Conservation (phyloP, 2,329 filamentous ascomycete genomes). For the Furcasterigmium sp. region DNA sequence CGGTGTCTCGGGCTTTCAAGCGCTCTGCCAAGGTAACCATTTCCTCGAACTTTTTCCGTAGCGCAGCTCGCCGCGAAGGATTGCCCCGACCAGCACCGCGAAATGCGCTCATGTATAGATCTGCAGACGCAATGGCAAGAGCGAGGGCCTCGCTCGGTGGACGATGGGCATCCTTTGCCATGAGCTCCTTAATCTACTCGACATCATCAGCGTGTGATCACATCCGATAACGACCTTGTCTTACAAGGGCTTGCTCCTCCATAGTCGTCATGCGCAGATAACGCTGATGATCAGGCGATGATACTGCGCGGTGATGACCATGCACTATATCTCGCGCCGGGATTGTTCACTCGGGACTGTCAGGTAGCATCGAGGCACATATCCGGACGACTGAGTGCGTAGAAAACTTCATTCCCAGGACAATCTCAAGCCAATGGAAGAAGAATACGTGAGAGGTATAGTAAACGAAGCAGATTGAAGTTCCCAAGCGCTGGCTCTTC, state of each 20-base stretch:
- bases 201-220: background rate
- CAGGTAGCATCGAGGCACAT: no score
- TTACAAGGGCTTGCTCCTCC: background rate
- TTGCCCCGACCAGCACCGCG: constrained; percentile 22
- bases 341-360: no score
- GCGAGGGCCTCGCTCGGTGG: constrained; percentile 54
- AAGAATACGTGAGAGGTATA: no score
- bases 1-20: constrained; percentile 52
- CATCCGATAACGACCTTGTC: background rate
- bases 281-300: no score
- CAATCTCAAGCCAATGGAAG: no score
- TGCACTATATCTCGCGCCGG: no score
- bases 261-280: no score
- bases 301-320: no score
- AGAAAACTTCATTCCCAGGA: no score
- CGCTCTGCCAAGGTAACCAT: constrained; percentile 68
- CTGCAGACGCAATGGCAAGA: constrained; percentile 70
- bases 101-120: constrained; percentile 76
- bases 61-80: constrained; percentile 8
- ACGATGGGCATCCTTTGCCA: background rate
- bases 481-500: no score
- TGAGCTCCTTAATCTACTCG: background rate
- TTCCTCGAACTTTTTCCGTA: constrained; percentile 64
- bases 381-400: no score
- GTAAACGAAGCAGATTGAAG: no score